Conservation (phyloP, 1,284 basidiomycete genomes). For the Ganoderma resinaceum region DNA sequence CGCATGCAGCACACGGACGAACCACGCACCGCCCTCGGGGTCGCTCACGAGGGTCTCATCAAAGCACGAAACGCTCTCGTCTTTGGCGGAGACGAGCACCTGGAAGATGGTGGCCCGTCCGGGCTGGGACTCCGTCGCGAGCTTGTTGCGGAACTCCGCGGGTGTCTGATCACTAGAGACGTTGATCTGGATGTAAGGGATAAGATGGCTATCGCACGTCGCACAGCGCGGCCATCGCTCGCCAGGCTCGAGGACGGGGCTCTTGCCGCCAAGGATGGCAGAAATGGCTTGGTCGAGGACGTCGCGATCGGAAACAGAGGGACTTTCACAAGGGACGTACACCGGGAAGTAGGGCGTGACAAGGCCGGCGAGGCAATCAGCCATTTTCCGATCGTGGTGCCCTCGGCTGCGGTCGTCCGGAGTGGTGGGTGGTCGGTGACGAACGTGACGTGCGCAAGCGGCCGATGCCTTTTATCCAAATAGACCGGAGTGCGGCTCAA, state of each 20-base stretch:
- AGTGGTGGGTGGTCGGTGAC: neutral
- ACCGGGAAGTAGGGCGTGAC: conserved; percentile 22
- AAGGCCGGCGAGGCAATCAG: conserved; percentile 6
- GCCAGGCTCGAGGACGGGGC: conserved; percentile 10
- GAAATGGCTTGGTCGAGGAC: conserved; percentile 14
- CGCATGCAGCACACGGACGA: conserved; percentile 9
- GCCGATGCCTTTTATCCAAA: neutral
- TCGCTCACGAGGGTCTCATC: conserved; percentile 6
- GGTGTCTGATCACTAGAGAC: conserved; percentile 14
- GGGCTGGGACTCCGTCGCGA: conserved; percentile 5
- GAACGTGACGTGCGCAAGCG: neutral
- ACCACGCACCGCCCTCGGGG: conserved; percentile 9
- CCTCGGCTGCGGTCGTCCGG: neutral
- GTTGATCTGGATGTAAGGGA: conserved; percentile 27
- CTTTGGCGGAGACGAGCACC: conserved; percentile 18
- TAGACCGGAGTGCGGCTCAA: neutral
- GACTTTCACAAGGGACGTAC: neutral
- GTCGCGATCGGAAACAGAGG: neutral
- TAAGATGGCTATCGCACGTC: conserved; percentile 8
- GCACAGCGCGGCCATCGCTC: conserved; percentile 22
- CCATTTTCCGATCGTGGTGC: neutral
- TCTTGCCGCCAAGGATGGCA: conserved; percentile 20
- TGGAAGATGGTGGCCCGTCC: conserved; percentile 18
- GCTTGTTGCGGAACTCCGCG: conserved; percentile 16
- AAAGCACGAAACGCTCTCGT: conserved; percentile 5